phyloP scores from a whole-genome alignment of 2,329 filamentous ascomycete genomes.

The Fusarium sulawesiense region DNA sequence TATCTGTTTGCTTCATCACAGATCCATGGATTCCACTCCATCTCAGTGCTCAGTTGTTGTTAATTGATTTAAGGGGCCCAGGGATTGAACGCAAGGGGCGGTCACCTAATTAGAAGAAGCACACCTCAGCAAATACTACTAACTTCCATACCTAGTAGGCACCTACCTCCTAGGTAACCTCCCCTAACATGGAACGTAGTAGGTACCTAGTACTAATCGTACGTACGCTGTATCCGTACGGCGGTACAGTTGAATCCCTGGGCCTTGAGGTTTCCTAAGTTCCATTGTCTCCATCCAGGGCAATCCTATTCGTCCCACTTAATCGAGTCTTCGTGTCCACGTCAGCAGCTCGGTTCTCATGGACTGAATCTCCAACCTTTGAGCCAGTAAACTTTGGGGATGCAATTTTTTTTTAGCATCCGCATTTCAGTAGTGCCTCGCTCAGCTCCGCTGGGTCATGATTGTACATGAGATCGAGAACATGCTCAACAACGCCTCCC shows the following conservation, averaged over 20 bases:
- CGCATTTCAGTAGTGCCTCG: constrained; percentile 23
- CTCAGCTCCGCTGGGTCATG: constrained; percentile 12
- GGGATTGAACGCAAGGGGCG: neutral
- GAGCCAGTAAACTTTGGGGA: neutral
- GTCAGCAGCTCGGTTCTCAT: constrained; percentile 35
- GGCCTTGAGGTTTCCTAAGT: neutral
- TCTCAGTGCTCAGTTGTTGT: constrained; percentile 3
- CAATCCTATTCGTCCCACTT: constrained; percentile 13
- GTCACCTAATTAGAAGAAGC: neutral
- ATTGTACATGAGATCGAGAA: constrained; percentile 1
- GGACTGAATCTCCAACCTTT: constrained; percentile 8
- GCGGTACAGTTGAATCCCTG: constrained; percentile 13
- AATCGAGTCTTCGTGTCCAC: constrained; percentile 34
- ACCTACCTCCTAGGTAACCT: too few species aligned
- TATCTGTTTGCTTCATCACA: neutral
- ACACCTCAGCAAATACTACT: neutral
- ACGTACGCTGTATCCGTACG: too few species aligned
- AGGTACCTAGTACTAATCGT: too few species aligned
- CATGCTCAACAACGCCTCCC: constrained; percentile 18
- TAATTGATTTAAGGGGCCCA: constrained; percentile 21
- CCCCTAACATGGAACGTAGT: too few species aligned
- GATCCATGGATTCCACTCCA: neutral
- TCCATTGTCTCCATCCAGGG: constrained; percentile 5
- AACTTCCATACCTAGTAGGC: too few species aligned
- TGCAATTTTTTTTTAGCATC: constrained; percentile 30